Evolutionary conservation across 2,329 filamentous ascomycete genomes (phyloP), one percentile per base, ranked within the genome.

Genomic region (Aspergillus sp.): DNA sequence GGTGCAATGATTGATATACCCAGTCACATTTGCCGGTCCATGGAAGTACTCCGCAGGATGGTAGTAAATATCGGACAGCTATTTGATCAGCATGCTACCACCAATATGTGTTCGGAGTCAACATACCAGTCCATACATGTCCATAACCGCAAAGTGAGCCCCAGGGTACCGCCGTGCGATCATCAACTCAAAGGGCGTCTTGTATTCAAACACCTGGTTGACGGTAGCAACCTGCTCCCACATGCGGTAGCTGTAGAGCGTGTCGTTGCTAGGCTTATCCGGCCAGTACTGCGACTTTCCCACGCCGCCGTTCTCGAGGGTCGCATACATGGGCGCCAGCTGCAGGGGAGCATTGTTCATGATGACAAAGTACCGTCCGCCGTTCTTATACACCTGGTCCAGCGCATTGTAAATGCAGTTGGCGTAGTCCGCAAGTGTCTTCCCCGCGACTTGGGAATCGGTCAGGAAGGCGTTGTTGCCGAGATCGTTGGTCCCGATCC

Each of bases 401-500:
- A 91, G 79, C 1, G 81, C 77, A 5, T 76, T 65, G 74, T 86
- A 91, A 1, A 90, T 76, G 64, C 88, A 92, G 56, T 86, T 81
- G 3, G 85, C 78, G 63, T 86, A 91, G 63, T 86, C 80, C 1
- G 78, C 74, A 5, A 91, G 78, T 2, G 81, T 86, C 20, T 83
- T 84, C 11, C 79, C 81, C 0, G 73, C 61, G 4, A 79, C 69
- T 65, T 90, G 85, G 20, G 76, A 78, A 64, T 90, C 86, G 4
- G 80, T 83, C 29, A 92, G 68, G 64, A 91, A 87, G 7, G 81
- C 86, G 47, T 78, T 71, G 52, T 76, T 78, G 19, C 88, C 88
- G 9, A 93, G 75, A 63, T 94, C 89, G 65, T 93, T 93, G 20
- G 88, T 91, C 3, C 89, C 89, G 61, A 92, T 91, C 87, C 87